phyloP scores from a whole-genome alignment of 2,329 filamentous ascomycete genomes.

The Paecilomyces fulvus region DNA sequence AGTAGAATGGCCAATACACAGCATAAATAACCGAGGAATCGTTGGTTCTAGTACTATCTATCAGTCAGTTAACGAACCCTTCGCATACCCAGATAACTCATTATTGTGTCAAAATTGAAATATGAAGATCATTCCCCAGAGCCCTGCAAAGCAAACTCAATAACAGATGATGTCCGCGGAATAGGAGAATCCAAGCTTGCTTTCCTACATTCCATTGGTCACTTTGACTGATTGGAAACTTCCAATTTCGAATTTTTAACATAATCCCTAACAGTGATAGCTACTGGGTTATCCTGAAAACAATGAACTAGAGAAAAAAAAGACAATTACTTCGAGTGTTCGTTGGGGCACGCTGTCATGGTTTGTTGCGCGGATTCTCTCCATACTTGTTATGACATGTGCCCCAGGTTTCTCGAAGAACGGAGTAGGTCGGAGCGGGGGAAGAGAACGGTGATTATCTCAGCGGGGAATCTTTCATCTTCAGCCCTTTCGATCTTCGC shows the following conservation, averaged over 20 bases:
- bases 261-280: not conserved
- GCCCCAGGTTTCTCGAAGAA: not conserved
- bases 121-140: not conserved
- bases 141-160: not conserved
- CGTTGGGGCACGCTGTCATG: not conserved
- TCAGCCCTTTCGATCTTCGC: not conserved
- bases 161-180: not conserved
- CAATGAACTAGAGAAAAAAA: not conserved
- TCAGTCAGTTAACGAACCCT: not conserved
- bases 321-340: not conserved
- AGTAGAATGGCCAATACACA: not conserved
- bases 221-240: not conserved
- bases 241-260: not conserved
- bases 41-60: not conserved
- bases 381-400: not conserved
- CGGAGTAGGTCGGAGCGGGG: not conserved
- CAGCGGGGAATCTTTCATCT: not conserved
- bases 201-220: not conserved
- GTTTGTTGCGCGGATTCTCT: not conserved
- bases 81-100: not conserved
- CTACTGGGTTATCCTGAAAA: not conserved
- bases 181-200: not conserved
- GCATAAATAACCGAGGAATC: not conserved
- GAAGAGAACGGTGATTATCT: not conserved
- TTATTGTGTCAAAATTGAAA: not conserved